These are phyloP conservation scores for Trichoderma parareesei DNA, from an alignment of 495 filamentous ascomycete genomes.

Conservation along the genomic window DNA sequence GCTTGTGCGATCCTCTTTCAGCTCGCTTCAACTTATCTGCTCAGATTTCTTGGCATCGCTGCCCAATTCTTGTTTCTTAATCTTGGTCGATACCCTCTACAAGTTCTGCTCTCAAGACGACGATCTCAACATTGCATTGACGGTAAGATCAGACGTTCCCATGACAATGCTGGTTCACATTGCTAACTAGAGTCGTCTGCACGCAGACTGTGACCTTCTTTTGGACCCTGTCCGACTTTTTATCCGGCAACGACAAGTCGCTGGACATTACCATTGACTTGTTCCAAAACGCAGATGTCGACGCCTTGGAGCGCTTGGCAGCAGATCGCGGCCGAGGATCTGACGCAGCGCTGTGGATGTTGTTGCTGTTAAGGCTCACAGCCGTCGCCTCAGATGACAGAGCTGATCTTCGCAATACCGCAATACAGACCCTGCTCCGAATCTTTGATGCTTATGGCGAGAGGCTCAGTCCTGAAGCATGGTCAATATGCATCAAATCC, in stretches of 20 bases:
- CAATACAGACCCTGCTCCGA: conserved; percentile 80
- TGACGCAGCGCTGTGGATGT: conserved; percentile 69
- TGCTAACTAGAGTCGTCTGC: conserved; percentile 3
- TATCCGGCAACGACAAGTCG: conserved; percentile 43
- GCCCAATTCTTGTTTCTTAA: conserved; percentile 68
- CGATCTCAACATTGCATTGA: conserved; percentile 92
- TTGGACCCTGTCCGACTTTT: conserved; percentile 78
- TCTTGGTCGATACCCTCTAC: conserved; percentile 79
- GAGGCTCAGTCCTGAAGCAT: conserved; percentile 66
- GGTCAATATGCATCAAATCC: conserved; percentile 72
- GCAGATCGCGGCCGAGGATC: conserved; percentile 41
- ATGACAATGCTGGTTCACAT: conserved; percentile 16
- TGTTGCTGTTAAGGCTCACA: conserved; percentile 70
- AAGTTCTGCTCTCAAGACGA: conserved; percentile 79
- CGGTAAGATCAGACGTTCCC: conserved; percentile 38
- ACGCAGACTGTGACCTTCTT: not conserved
- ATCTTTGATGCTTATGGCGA: conserved; percentile 91
- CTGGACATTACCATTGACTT: conserved; percentile 41
- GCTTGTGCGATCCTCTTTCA: conserved; percentile 77
- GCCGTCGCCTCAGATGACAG: conserved; percentile 68
- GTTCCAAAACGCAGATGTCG: conserved; percentile 41
- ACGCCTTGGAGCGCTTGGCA: conserved; percentile 41
- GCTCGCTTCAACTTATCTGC: conserved; percentile 81
- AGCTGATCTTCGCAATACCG: conserved; percentile 83
- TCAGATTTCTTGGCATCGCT: conserved; percentile 84